Conservation (phyloP, 2,329 filamentous ascomycete genomes). For the Colletotrichum noveboracense region DNA sequence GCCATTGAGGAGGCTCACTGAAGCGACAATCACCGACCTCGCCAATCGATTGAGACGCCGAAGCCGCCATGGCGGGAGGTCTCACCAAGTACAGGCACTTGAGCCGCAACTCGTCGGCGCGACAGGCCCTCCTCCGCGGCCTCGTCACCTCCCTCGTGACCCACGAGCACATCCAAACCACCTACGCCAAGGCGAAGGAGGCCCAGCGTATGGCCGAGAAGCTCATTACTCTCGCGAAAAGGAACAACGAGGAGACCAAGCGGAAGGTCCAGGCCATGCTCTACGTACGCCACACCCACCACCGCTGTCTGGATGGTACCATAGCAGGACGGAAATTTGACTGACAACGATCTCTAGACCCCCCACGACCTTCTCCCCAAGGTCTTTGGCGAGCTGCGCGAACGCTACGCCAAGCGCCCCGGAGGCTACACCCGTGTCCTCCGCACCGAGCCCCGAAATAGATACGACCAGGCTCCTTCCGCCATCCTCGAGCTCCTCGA, state of each 20-base stretch:
- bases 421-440: constrained; percentile 96
- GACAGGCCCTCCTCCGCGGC: constrained; percentile 92
- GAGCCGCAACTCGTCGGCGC: constrained; percentile 83
- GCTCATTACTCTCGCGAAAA: constrained; percentile 91
- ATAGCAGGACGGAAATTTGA: neutral
- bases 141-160: constrained; percentile 93
- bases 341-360: constrained; percentile 50
- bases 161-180: constrained; percentile 92
- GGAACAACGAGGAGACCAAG: constrained; percentile 83
- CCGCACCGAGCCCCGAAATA: constrained; percentile 86
- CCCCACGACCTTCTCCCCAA: constrained; percentile 78
- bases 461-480: constrained; percentile 82
- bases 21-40: neutral
- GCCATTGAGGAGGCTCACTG: constrained; percentile 18
- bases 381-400: constrained; percentile 82
- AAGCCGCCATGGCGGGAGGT: constrained; percentile 77
- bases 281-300: constrained; percentile 64
- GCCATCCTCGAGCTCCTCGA: constrained; percentile 96
- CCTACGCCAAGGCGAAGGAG: constrained; percentile 97
- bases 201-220: constrained; percentile 93
- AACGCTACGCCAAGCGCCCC: constrained; percentile 78
- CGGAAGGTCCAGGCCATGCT: constrained; percentile 80
- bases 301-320: neutral
- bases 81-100: constrained; percentile 88
- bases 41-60: neutral